These are phyloP conservation scores for Solanum gandarillasii DNA, from an alignment of 257 asterid species.

Conservation along the genomic window DNA sequence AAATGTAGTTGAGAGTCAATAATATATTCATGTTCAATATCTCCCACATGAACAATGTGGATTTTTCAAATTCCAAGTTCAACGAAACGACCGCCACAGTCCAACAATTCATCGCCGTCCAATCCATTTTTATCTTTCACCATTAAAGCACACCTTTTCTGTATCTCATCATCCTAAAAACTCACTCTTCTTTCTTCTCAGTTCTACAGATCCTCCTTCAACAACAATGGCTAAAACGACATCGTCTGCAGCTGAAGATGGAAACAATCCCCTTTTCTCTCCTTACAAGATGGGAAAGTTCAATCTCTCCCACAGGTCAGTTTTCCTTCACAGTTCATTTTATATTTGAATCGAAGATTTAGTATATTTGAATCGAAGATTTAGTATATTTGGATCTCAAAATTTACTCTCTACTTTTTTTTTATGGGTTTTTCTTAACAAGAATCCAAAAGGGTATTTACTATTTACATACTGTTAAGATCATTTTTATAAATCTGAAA, in stretches of 20 bases:
- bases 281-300: conserved; percentile 79
- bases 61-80: neutral
- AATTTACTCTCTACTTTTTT: too few relatives aligned
- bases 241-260: conserved; percentile 22
- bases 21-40: neutral
- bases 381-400: neutral
- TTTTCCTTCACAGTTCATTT: too few relatives aligned
- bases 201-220: neutral
- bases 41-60: neutral
- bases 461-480: too few relatives aligned
- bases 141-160: neutral
- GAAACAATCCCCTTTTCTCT: conserved; percentile 47
- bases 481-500: too few relatives aligned
- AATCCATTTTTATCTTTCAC: neutral
- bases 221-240: conserved; percentile 34
- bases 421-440: neutral
- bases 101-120: neutral
- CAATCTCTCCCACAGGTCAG: conserved; percentile 76
- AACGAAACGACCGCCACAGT: neutral
- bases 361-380: neutral
- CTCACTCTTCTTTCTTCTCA: neutral
- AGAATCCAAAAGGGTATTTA: neutral
- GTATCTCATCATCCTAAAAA: too few relatives aligned
- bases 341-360: neutral
- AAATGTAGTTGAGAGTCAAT: neutral